These are phyloP conservation scores for Boletus eberwhitei DNA, from an alignment of 768 basidiomycete genomes.

Conservation along the genomic window DNA sequence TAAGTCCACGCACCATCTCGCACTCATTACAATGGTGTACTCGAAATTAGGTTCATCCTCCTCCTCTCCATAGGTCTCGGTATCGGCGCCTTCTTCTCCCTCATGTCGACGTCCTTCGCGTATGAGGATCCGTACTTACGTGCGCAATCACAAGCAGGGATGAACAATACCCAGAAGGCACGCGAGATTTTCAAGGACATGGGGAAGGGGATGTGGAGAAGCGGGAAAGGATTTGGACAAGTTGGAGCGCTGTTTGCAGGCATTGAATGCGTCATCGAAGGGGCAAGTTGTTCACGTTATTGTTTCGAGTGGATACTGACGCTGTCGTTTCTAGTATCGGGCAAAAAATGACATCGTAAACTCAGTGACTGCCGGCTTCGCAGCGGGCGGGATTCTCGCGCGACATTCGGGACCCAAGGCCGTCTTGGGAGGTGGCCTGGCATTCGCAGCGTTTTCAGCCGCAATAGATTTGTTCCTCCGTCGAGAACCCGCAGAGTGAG, in stretches of 20 bases:
- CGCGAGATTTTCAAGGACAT: constrained; percentile 87
- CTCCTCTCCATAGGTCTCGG: constrained; percentile 62
- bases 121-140: constrained; percentile 91
- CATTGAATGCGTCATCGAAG: constrained; percentile 93
- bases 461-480: constrained; percentile 83
- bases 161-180: constrained; percentile 74
- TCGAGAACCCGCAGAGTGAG: constrained; percentile 77
- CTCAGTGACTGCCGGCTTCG: constrained; percentile 81
- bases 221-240: constrained; percentile 90
- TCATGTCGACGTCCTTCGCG: constrained; percentile 93
- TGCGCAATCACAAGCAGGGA: constrained; percentile 50
- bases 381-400: constrained; percentile 86
- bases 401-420: constrained; percentile 85
- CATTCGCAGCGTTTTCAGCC: constrained; percentile 91
- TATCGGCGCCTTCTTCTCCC: constrained; percentile 91
- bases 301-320: background rate
- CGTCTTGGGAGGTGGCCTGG: constrained; percentile 81
- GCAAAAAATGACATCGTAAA: constrained; percentile 96
- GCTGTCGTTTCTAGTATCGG: constrained; percentile 62
- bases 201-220: constrained; percentile 88
- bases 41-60: constrained; percentile 3
- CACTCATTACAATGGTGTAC: background rate
- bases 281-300: constrained; percentile 51
- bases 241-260: constrained; percentile 95
- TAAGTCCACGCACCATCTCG: constrained; percentile 36